Evolutionary conservation across 2,329 filamentous ascomycete species (phyloP).

Genomic region (Fusarium sp.): DNA sequence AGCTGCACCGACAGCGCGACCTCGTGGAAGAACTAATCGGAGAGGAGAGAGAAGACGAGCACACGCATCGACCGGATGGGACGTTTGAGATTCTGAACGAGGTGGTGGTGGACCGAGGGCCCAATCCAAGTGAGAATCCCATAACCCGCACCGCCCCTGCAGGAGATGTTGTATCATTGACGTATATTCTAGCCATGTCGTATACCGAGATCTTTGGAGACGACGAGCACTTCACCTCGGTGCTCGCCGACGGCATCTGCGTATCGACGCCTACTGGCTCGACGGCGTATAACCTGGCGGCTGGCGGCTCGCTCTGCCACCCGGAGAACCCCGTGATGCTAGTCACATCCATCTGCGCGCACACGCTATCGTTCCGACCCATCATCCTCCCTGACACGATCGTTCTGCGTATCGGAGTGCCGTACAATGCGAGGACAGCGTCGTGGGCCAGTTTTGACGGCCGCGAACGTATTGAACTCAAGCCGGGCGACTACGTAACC

Average conservation of each 20-base stretch:
- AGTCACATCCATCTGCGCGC: constrained; percentile 92
- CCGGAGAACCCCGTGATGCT: constrained; percentile 97
- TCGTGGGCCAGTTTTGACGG: constrained; percentile 99
- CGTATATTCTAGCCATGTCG: constrained; percentile 76
- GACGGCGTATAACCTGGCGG: constrained; percentile 95
- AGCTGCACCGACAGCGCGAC: constrained; percentile 64
- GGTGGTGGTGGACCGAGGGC: constrained; percentile 93
- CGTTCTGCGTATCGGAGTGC: constrained; percentile 91
- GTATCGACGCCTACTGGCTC: constrained; percentile 95
- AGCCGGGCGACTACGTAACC: constrained; percentile 85
- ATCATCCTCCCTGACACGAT: constrained; percentile 97
- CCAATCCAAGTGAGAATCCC: constrained; percentile 80
- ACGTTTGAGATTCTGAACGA: constrained; percentile 95
- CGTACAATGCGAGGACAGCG: constrained; percentile 87
- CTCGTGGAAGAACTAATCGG: constrained; percentile 91
- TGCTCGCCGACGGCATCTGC: constrained; percentile 92
- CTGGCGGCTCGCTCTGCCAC: constrained; percentile 94
- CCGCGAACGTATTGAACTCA: constrained; percentile 83
- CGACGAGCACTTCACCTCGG: constrained; percentile 93
- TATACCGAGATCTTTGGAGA: constrained; percentile 93
- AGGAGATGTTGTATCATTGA: constrained; percentile 8
- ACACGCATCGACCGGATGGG: constrained; percentile 86
- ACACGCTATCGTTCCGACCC: constrained; percentile 95
- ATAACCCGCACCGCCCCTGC: constrained; percentile 3
- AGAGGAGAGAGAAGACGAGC: constrained; percentile 83